Base-by-base conservation (phyloP, 1,139 yeast genomes). In the Meyerozyma sp. region DNA sequence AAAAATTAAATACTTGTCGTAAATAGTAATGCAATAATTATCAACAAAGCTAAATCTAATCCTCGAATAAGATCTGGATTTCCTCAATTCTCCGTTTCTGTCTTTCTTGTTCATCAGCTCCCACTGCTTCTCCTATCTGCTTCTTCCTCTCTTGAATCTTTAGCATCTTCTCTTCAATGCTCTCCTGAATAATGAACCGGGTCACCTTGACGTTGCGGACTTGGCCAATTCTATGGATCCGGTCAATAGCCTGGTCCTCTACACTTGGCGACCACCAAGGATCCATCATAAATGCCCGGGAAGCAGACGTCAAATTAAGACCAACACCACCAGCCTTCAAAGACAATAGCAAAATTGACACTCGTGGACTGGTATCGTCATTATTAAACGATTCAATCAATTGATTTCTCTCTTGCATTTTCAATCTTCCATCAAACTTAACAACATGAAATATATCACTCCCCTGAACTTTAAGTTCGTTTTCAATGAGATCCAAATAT, bases 241-340 rank as follows among this genome's bases (percentile, higher is more conserved):
- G 77, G 63, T 93, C 98, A 51, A 93, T 89, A 0, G 98, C 98
- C 62, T 93, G 98, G 38, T 88, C 89, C 57, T 93, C 98, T 36
- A 88, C 81, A 45, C 96, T 89, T 38, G 89, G 95, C 23, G 94
- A 86, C 98, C 98, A 93, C 95, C 96, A 93, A 0, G 98, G 98
- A 57, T 93, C 98, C 91, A 93, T 86, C 79, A 93, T 75, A 56
- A 83, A 90, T 8, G 95, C 98, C 38, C 80, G 75, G 0, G 88
- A 84, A 0, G 98, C 96, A 40, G 84, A 80, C 0, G 96, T 91
- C 48, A 93, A 68, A 57, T 93, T 93, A 50, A 93, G 71, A 0
- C 98, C 98, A 8, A 91, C 96, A 4, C 98, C 98, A 14, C 98
- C 98, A 0, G 98, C 95, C 61, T 89, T 91, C 48, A 91, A 67